Conservation (phyloP, 208 protist species). For the Trypanosoma grayi region DNA sequence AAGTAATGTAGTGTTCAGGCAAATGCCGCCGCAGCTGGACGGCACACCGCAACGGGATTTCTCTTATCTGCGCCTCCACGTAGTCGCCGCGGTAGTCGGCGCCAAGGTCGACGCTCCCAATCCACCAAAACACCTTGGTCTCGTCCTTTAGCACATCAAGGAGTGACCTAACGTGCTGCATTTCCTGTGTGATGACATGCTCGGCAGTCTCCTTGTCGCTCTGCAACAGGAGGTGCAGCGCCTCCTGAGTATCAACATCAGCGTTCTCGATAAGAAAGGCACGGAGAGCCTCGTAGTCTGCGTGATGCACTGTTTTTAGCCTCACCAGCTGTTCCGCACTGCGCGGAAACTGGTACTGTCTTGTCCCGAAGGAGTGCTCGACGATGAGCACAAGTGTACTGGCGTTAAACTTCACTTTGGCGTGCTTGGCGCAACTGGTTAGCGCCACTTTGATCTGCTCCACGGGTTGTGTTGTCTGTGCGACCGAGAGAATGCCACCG, state of each 20-base stretch:
- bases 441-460: conserved; percentile 8
- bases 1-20: conserved; percentile 12
- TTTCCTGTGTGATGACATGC: conserved; percentile 7
- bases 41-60: conserved; percentile 7
- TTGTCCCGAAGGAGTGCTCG: conserved; percentile 20
- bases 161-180: not conserved
- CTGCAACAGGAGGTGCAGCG: conserved; percentile 4
- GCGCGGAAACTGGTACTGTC: conserved; percentile 26
- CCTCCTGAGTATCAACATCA: conserved; percentile 22
- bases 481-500: conserved; percentile 18
- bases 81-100: conserved; percentile 12
- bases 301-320: conserved; percentile 6
- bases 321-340: not conserved
- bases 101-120: conserved; percentile 7
- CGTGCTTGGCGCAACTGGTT: conserved; percentile 9
- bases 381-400: conserved; percentile 11
- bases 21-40: conserved; percentile 6
- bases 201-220: not conserved
- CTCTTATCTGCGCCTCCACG: conserved; percentile 17
- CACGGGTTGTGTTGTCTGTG: not conserved
- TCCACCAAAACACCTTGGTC: conserved; percentile 23
- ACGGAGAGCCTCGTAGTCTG: not conserved
- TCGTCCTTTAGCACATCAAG: conserved; percentile 9
- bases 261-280: conserved; percentile 17
- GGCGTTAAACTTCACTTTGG: conserved; percentile 5